A percentile compares a stretch with the other conserved stretches of the same genome.
Evolutionary conservation across 768 basidiomycete species (phyloP).

Genomic region (Suillus alpinus): DNA sequence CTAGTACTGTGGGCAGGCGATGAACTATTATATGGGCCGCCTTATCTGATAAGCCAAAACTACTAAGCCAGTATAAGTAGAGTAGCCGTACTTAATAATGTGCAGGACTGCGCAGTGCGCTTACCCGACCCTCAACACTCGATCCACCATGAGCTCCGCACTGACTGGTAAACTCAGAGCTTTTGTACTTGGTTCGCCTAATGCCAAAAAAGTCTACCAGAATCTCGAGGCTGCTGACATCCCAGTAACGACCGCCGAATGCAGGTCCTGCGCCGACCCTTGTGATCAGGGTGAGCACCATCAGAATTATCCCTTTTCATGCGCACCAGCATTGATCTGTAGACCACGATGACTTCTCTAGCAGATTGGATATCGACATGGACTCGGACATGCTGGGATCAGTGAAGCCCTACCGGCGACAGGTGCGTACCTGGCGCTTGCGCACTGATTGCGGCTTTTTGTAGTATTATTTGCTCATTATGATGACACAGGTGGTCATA

Average conservation of each 20-base stretch:
- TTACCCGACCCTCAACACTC: not conserved
- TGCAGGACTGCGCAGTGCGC: too few relatives aligned
- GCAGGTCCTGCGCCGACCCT: slow-evolving; percentile 72
- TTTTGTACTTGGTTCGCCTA: slow-evolving; percentile 19
- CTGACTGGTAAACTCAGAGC: slow-evolving; percentile 23
- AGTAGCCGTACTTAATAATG: too few relatives aligned
- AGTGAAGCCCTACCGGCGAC: slow-evolving; percentile 79
- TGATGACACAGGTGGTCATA: slow-evolving; percentile 63
- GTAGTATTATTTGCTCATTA: slow-evolving; percentile 2
- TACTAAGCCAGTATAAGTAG: too few relatives aligned
- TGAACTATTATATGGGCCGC: too few relatives aligned
- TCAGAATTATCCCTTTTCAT: slow-evolving; percentile 28
- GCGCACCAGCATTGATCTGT: slow-evolving; percentile 13
- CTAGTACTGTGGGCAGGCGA: too few relatives aligned
- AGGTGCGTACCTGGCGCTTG: slow-evolving; percentile 42
- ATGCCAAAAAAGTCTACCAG: slow-evolving; percentile 40
- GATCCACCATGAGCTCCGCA: slow-evolving; percentile 19
- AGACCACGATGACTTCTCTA: slow-evolving; percentile 77
- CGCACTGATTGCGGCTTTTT: not conserved
- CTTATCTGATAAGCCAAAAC: not conserved
- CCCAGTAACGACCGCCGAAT: slow-evolving; percentile 66
- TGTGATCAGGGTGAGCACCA: slow-evolving; percentile 61
- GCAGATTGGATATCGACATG: slow-evolving; percentile 74
- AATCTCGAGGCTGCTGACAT: slow-evolving; percentile 57
- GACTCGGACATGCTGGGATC: slow-evolving; percentile 82